Base-by-base conservation (phyloP, 768 basidiomycete genomes). In the Amyloporia xantha region DNA sequence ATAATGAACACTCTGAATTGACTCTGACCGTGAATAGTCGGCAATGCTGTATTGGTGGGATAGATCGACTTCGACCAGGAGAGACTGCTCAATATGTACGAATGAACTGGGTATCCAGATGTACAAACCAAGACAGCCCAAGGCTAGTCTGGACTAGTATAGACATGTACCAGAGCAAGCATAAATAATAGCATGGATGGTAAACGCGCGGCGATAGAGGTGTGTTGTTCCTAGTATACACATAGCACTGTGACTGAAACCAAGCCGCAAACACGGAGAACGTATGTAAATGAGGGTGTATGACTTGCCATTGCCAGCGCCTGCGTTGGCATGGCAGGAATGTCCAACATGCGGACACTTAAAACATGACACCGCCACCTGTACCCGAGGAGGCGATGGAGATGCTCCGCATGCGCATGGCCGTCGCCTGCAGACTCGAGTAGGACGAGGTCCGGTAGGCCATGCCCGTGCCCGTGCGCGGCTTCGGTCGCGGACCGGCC, bases 401-500 rank as follows among this genome's bases (percentile, higher is more conserved):
- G 17, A 52, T 33, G 39, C 51, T 49, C 30, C 52, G 48, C 26
- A 42, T 47, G 23, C 51, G 20, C 27, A 51, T 42, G 23, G 57
- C 41, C 28, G 48, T 37, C 40, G 50, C 51, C 37, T 58, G 54
- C 20, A 47, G 33, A 43, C 54, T 54, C 35, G 57, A 54, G 45
- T 58, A 58, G 41, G 52, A 49, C 43, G 52, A 55, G 35, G 41
- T 43, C 37, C 76, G 69, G 56, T 85, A 85, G 36, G 69, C 64
- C 83, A 85, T 85, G 15, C 83, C 83, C 13, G 82, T 81, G 2
- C 83, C 83, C 9, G 77, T 84, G 27, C 83, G 64, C 7, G 82
- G 81, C 52, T 67, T 75, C 12, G 77, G 79, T 13, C 69, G 59
- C 50, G 42, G 53, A 36, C 54, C 42, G 3, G 49, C 39, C 20